Base-by-base conservation (phyloP, 2,329 filamentous ascomycete species). In the Zasmidium citrigriseum region DNA sequence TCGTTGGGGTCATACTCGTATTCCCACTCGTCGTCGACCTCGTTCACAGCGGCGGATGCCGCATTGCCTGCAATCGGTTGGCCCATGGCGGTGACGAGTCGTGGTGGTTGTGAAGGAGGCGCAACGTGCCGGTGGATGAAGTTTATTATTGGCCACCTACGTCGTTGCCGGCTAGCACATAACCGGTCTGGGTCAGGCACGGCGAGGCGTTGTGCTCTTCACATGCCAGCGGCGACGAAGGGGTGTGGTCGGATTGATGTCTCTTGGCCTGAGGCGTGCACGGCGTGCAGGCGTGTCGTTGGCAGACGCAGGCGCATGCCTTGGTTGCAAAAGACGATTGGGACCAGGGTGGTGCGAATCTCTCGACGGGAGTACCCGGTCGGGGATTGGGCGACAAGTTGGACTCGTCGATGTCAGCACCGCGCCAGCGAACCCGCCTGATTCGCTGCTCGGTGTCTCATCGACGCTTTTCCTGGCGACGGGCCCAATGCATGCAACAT, bases 1-100 rank as follows among this genome's bases (percentile, higher is more conserved):
- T 83, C 83, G 23, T 78, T 82, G 52, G 82, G 79, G 7, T 75
- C 76, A 5, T 86, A 86, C 65, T 87, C 84, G 70, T 86, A 87
- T 64, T 87, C 84, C 75, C 82, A 86, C n/a, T 85, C 80, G 21
- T 73, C 76, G n/a, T 78, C 76, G 16, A 75, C 70, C 34, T 73
- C 65, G 49, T 38, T 29, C 16, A 22, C 18, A n/a, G 18, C 1
- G 4, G 9, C 29, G 27, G 12, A 16, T 11, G 18, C 38, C 10
- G 25, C 49, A 18, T n/a, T 24, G 25, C 48, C 24, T 4, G 34
- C 25, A 11, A 52, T 57, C 11, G 54, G 47, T 41, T 57, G 54
- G 18, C 54, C 47, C 54, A 57, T 57, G 22, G 29, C 25, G 25
- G n/a, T 29, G 25, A 34, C 14, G 34, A n/a, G 29, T 21, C 24